Base-by-base conservation (phyloP, 2,329 filamentous ascomycete species). In the Phialophora expanda region DNA sequence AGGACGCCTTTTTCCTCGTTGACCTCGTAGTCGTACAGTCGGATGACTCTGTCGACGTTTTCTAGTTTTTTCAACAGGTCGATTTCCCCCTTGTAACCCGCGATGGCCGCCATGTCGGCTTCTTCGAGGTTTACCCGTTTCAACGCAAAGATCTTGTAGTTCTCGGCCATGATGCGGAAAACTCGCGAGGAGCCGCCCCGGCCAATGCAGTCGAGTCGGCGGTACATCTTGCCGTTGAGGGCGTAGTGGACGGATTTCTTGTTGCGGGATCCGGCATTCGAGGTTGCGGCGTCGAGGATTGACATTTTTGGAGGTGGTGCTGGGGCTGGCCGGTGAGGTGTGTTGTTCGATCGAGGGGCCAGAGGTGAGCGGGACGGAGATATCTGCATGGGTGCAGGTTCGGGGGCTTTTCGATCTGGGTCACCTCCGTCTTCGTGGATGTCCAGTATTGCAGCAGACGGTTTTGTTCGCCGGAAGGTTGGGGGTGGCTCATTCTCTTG, bases 91-190 rank as follows among this genome's bases (percentile, higher is more conserved):
- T 96, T 95, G 81, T 91, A 98, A 0, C 94, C 94, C 65, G 87
- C 86, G 60, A 99, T 87, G 0, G 92, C 91, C 26, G 84, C 82
- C 71, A 95, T 92, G 74, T 99, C 94, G 30, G 92, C 91, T 73
- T 94, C 90, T 74, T 96, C 93, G 7, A 98, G 84, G 60, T 94
- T 92, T 26, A 99, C 95, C 56, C 92, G 86, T 80, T 99, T 99
- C 71, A 99, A 80, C 0, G 95, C 95, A 78, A 97, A 93, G 78
- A 97, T 92, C 76, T 93, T 96, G 74, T 92, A 93, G 75, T 97
- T 98, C 77, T 99, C 95, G 0, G 95, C 94, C 83, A 96, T 96
- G 38, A 99, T 95, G 54, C 93, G 89, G 78, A 97, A 99, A 1
- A 99, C 95, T 74, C 96, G 93, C 57, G 90, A 93, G 72, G 92